Conservation (phyloP, 2,329 filamentous ascomycete genomes). For the Alternaria dauci region DNA sequence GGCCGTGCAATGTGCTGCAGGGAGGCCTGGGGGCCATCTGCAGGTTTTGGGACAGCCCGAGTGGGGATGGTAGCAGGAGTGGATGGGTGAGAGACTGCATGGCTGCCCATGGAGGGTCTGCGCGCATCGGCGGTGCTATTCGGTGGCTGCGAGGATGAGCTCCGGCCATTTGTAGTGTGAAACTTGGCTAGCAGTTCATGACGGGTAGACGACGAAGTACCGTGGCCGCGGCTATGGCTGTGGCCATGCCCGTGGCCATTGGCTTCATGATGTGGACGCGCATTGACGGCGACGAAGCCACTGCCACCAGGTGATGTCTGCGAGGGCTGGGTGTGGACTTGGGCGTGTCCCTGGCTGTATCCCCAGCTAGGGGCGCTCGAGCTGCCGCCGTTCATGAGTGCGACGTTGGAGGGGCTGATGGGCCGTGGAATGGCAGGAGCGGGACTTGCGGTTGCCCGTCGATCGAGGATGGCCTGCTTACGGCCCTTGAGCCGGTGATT, state of each 20-base stretch:
- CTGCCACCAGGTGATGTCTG: constrained; percentile 50
- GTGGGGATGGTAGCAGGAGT: constrained; percentile 31
- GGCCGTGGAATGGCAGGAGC: constrained; percentile 43
- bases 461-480: constrained; percentile 73
- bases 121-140: constrained; percentile 35
- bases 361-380: constrained; percentile 22
- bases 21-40: constrained; percentile 25
- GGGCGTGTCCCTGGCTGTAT: constrained; percentile 14
- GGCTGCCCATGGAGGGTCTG: constrained; percentile 40
- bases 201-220: constrained; percentile 64
- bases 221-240: constrained; percentile 49
- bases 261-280: constrained; percentile 54
- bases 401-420: constrained; percentile 53
- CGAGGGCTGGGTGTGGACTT: constrained; percentile 12
- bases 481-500: constrained; percentile 82
- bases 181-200: constrained; percentile 71
- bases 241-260: constrained; percentile 26
- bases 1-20: constrained; percentile 31
- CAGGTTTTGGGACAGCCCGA: constrained; percentile 42
- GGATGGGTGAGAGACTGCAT: constrained; percentile 38
- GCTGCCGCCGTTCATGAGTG: constrained; percentile 52
- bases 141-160: constrained; percentile 38
- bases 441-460: constrained; percentile 63
- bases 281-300: constrained; percentile 66
- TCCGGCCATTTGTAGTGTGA: constrained; percentile 65